phyloP scores from a whole-genome alignment of 2,329 filamentous ascomycete genomes.

The Graphiopsis chlorocephala region DNA sequence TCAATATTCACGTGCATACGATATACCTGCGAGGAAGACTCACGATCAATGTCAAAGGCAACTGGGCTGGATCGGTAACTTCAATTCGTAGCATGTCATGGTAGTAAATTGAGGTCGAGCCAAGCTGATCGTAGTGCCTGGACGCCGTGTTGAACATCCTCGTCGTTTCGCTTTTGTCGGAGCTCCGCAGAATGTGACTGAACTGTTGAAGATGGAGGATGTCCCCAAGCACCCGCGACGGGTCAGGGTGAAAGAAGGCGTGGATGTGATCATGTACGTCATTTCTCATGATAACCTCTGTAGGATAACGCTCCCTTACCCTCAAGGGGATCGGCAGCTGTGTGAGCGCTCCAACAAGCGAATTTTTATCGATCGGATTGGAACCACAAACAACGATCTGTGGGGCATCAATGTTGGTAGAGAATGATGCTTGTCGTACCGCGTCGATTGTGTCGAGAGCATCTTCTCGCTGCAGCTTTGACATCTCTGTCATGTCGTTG shows the following conservation, averaged over 20 bases:
- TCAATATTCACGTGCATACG: too few species aligned
- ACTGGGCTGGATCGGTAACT: not conserved
- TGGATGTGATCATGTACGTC: not conserved
- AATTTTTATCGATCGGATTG: not conserved
- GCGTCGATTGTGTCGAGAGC: not conserved
- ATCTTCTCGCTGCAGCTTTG: not conserved
- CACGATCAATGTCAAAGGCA: not conserved
- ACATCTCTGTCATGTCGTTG: not conserved
- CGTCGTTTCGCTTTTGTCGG: not conserved
- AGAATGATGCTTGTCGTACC: not conserved
- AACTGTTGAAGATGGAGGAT: not conserved
- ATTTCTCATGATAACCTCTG: not conserved
- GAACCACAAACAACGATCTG: slow-evolving; percentile 8
- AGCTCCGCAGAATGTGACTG: not conserved
- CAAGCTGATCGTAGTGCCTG: not conserved
- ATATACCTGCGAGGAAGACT: not conserved
- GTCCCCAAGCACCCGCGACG: not conserved
- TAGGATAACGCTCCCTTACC: not conserved
- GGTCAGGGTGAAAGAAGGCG: not conserved
- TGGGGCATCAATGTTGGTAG: slow-evolving; percentile 19
- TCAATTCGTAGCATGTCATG: not conserved
- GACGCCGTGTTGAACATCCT: not conserved
- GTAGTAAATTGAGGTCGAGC: not conserved
- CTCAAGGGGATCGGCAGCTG: not conserved
- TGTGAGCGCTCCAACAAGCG: slow-evolving; percentile 1